Evolutionary conservation across 2,329 filamentous ascomycete genomes (phyloP), one percentile per base, ranked within the genome.

Genomic region (Colletotrichum abscissum): DNA sequence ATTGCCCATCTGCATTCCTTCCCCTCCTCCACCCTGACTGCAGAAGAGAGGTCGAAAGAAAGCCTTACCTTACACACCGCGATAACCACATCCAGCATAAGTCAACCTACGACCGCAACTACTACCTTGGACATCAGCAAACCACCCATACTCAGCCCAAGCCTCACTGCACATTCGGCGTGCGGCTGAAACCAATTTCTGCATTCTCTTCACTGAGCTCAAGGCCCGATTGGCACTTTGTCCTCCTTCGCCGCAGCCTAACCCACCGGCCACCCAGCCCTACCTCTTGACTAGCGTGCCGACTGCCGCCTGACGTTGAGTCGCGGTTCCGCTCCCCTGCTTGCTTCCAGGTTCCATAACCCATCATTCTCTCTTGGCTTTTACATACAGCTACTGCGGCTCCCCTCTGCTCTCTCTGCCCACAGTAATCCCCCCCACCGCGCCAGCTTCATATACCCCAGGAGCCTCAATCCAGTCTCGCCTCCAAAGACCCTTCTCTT

Each of bases 271-370:
- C 68, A 30, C n/a, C 26, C 56, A 59, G 56, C 30, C 56, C 54
- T 56, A 56, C 69, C 24, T 52, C 49, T 35, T 26, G 14, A 42
- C 54, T 72, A 69, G 66, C 66, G 69, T 72, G 59, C 69, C 69
- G 69, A 59, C 66, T 69, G 69, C 66, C 69, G 69, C 70, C 67
- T 70, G 70, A 70, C 67, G 59, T 70, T 65, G 35, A 59, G 55
- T 70, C 70, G 46, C 54, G 63, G 63, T 64, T 49, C 42, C 42
- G 42, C 42, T 49, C 63, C 63, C 62, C 63, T 16, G 67, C 65
- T 54, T 42, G 42, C 63, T 11, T 35, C n/a, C 35, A 14, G 57
- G 56, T 35, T 55, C 58, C 30, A 28, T 35, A 12, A 35, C 33
- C 33, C 33, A 35, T 35, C 33, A 35, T 35, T 38, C 28, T 56